Evolutionary conservation across 495 filamentous ascomycete species (phyloP).

Genomic region (Penicillium longicatenatum): DNA sequence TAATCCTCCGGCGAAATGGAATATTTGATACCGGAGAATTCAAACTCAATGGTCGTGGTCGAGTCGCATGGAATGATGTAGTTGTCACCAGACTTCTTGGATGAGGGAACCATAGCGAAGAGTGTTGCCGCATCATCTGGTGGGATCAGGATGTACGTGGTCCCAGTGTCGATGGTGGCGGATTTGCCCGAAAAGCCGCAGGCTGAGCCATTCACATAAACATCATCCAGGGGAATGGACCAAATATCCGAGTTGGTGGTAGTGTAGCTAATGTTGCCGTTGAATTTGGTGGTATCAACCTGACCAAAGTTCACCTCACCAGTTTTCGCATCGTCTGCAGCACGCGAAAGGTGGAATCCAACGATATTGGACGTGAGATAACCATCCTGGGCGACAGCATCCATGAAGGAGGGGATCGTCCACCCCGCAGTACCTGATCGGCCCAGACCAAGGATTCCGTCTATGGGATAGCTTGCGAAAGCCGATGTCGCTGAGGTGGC

Average conservation of each 20-base stretch:
- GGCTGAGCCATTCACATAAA: constrained; percentile 56
- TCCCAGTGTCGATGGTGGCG: constrained; percentile 81
- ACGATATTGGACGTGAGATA: constrained; percentile 65
- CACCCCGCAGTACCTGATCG: constrained; percentile 45
- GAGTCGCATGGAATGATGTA: constrained; percentile 72
- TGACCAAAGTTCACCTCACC: constrained; percentile 78
- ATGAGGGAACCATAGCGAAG: constrained; percentile 65
- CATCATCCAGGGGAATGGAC: constrained; percentile 68
- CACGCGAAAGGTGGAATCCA: constrained; percentile 65
- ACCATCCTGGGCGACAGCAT: constrained; percentile 56
- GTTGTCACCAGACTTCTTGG: constrained; percentile 51
- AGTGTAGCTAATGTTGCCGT: constrained; percentile 66
- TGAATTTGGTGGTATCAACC: constrained; percentile 63
- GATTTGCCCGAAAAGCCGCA: constrained; percentile 51
- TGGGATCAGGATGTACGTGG: constrained; percentile 72
- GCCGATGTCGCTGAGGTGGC: constrained; percentile 65
- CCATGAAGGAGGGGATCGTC: constrained; percentile 62
- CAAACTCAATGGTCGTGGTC: constrained; percentile 52
- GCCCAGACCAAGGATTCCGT: constrained; percentile 84
- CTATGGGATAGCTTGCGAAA: constrained; percentile 75
- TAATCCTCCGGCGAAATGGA: constrained; percentile 69
- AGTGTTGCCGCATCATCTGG: constrained; percentile 62
- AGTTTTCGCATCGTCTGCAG: constrained; percentile 62
- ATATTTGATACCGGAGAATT: constrained; percentile 61
- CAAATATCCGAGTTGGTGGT: constrained; percentile 52